Conservation (phyloP, 805 yeast genomes). For the Candida germanica region DNA sequence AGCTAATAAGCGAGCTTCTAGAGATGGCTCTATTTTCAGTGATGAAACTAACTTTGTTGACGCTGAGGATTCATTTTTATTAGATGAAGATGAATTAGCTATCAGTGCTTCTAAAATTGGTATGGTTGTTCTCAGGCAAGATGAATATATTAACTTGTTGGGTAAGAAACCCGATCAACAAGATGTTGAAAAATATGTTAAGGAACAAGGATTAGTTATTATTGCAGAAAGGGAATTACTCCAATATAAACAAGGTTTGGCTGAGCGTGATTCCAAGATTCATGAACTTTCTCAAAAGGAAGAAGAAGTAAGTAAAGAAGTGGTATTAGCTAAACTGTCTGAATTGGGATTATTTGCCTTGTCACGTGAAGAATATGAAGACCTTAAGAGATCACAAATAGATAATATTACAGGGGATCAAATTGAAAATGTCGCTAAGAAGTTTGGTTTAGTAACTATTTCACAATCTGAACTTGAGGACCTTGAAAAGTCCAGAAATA, state of each 20-base stretch:
- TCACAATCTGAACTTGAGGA: constrained; percentile 12
- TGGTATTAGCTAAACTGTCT: constrained; percentile 20
- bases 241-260: constrained; percentile 22
- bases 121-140: constrained; percentile 20
- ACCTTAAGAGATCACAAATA: constrained; percentile 19
- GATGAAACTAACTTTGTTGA: constrained; percentile 20
- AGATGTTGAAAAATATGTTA: constrained; percentile 20
- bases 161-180: constrained; percentile 13
- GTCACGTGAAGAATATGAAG: constrained; percentile 25
- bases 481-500: constrained; percentile 8
- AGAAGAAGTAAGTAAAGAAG: constrained; percentile 19
- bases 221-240: constrained; percentile 27
- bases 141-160: constrained; percentile 17
- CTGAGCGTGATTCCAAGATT: constrained; percentile 30
- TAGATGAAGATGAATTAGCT: constrained; percentile 24
- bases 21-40: constrained; percentile 13
- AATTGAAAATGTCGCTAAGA: constrained; percentile 30
- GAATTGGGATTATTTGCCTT: constrained; percentile 32
- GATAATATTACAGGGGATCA: constrained; percentile 14
- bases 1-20: constrained; percentile 12
- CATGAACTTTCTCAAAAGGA: constrained; percentile 12
- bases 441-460: constrained; percentile 31
- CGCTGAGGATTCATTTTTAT: constrained; percentile 28
- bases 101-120: constrained; percentile 25
- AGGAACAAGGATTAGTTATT: constrained; percentile 17